Base-by-base conservation (phyloP, 768 basidiomycete genomes). In the Coprinellus aureogranulatus region DNA sequence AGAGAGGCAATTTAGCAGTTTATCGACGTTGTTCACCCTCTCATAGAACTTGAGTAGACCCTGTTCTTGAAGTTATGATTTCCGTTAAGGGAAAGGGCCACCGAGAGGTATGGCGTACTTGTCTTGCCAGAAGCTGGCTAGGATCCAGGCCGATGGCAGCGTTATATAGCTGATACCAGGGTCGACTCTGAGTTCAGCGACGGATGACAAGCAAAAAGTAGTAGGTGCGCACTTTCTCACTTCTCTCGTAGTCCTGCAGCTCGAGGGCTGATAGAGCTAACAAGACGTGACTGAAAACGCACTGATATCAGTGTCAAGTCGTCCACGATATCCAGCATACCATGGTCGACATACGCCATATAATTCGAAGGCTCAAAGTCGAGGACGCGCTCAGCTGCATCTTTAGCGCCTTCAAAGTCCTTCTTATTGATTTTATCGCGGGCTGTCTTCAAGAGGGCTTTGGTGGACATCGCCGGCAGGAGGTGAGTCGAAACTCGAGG, bases 301-400 rank as follows among this genome's bases (percentile, higher is more conserved):
- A 31, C 22, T 20, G 18, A 18, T 25, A 16, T 18, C 6, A 34
- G 37, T 16, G 26, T n/a, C n/a, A n/a, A n/a, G n/a, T n/a, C n/a
- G n/a, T n/a, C n/a, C n/a, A n/a, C n/a, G n/a, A n/a, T n/a, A n/a
- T n/a, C n/a, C n/a, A n/a, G n/a, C n/a, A n/a, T n/a, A n/a, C n/a
- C n/a, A n/a, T n/a, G 45, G 30, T 27, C 44, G 31, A 80, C 88
- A 65, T 68, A 95, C 93, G 91, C 94, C 65, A 89, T 86, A 67
- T 96, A 96, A 65, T 93, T 94, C 42, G 84, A 81, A 1, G 87
- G 80, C 56, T 97, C 94, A 61, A 84, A 86, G 37, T 87, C 85
- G 18, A 92, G 73, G 9, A 87, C 85, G 60, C 85, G 80, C 42
- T 75, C 68, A 8, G 88, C 84, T n/a, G 85, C 81, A 61, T 87